Base-by-base conservation (phyloP, 345 rosid species). In the Acer yangbiense region DNA sequence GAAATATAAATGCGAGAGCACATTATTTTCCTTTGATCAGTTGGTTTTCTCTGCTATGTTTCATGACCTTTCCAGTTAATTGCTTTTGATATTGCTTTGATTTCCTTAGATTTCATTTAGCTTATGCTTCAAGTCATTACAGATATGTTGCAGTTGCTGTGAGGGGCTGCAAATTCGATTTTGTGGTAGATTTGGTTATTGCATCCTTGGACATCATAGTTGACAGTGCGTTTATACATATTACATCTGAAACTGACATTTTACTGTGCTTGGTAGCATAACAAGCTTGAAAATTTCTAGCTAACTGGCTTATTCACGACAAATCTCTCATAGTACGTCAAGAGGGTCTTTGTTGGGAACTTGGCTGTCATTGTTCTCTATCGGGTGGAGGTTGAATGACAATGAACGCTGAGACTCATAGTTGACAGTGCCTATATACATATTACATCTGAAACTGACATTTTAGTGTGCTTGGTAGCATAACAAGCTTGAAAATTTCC, bases 381-480 rank as follows among this genome's bases (percentile, higher is more conserved):
- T 9, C 18, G 82, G 77, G 20, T 80, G 77, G 66, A 76, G 54
- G 32, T 79, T 83, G 81, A 77, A 44, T 0, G 90, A 79, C 57
- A 65, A 14, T 0, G 88, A 82, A 9, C 7, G 76, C 0, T 25
- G 27, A 25, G 25, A 23, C 25, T 55, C 75, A 11, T 71, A 32
- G 6, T 14, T 32, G 64, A 29, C 1, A 57, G 7, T 71, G 16
- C 46, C 11, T 20, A 20, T 9, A 11, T 69, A 21, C 32, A 57
- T 43, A 21, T 44, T 46, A 23, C 50, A 46, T 14, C 43, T 13
- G n/a, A 25, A 25, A 20, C 16, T 68, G 35, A 44, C 54, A 68
- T 3, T 11, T 23, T 32, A 35, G 11, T 16, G 48, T 29, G 74
- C 18, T 71, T 32, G 74, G 23, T 55, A 55, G 50, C 74, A 54